Percentiles rank a stretch among this genome's conserved stretches.
Conservation (phyloP, 164 flowering plant species). For the Dillenia turbinata region DNA sequence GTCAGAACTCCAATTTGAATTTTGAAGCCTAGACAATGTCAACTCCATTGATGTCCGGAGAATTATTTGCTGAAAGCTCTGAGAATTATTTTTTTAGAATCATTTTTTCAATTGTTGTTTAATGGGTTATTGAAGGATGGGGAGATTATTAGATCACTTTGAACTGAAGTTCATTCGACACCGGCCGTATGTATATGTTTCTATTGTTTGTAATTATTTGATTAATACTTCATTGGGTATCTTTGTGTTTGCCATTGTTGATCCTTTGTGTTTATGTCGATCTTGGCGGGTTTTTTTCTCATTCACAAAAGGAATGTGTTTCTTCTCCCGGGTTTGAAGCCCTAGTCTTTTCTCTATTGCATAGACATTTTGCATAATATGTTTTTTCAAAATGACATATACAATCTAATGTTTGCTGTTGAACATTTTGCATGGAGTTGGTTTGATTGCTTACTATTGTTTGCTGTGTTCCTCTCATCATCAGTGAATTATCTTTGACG, state of each 20-base stretch:
- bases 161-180: too few relatives aligned
- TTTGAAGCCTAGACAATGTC: too few relatives aligned
- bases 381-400: too few relatives aligned
- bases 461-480: too few relatives aligned
- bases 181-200: slow-evolving; percentile 49
- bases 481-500: too few relatives aligned
- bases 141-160: slow-evolving; percentile 82
- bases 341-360: neutral
- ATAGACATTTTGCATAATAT: too few relatives aligned
- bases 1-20: too few relatives aligned
- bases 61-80: too few relatives aligned
- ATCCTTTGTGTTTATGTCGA: neutral
- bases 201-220: neutral
- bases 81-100: slow-evolving; percentile 46
- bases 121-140: slow-evolving; percentile 75
- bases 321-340: slow-evolving; percentile 79
- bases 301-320: slow-evolving; percentile 82
- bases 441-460: too few relatives aligned
- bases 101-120: slow-evolving; percentile 83
- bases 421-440: too few relatives aligned
- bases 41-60: too few relatives aligned
- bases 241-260: neutral
- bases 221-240: neutral
- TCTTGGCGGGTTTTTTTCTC: slow-evolving; percentile 67
- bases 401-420: too few relatives aligned